Conservation (phyloP, 2,329 filamentous ascomycete genomes). For the Aspergillus pseudoviridinutans region DNA sequence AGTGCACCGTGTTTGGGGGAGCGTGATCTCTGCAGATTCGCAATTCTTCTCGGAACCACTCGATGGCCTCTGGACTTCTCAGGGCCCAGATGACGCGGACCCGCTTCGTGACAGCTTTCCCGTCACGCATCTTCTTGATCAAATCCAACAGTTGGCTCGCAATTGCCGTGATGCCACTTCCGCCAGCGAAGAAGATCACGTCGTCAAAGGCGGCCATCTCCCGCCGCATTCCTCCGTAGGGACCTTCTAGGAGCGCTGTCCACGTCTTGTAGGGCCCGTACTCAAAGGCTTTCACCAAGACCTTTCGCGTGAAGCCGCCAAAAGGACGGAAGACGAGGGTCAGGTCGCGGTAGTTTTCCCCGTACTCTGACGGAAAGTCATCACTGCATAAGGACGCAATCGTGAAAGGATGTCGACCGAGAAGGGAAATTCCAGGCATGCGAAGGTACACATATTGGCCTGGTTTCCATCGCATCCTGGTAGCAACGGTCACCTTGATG, state of each 20-base stretch:
- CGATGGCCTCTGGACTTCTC: conserved; percentile 86
- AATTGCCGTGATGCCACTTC: conserved; percentile 89
- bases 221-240: conserved; percentile 90
- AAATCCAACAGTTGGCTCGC: conserved; percentile 87
- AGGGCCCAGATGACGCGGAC: conserved; percentile 93
- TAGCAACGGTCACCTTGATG: conserved; percentile 93
- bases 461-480: conserved; percentile 86
- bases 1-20: conserved; percentile 81
- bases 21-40: conserved; percentile 87
- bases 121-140: conserved; percentile 95
- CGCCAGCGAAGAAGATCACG: conserved; percentile 87
- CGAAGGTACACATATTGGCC: conserved; percentile 93
- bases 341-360: conserved; percentile 82
- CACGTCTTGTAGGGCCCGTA: conserved; percentile 91
- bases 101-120: conserved; percentile 86
- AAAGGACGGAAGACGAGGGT: conserved; percentile 89
- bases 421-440: conserved; percentile 85
- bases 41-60: conserved; percentile 95
- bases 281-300: conserved; percentile 75
- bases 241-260: conserved; percentile 85
- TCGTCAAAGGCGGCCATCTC: conserved; percentile 90
- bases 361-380: conserved; percentile 89
- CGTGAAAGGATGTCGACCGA: conserved; percentile 95
- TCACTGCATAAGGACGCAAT: conserved; percentile 89
- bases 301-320: conserved; percentile 80